Evolutionary conservation across 768 basidiomycete genomes (phyloP), one percentile per base, ranked within the genome.

Genomic region (Rhizopogon vulgaris): DNA sequence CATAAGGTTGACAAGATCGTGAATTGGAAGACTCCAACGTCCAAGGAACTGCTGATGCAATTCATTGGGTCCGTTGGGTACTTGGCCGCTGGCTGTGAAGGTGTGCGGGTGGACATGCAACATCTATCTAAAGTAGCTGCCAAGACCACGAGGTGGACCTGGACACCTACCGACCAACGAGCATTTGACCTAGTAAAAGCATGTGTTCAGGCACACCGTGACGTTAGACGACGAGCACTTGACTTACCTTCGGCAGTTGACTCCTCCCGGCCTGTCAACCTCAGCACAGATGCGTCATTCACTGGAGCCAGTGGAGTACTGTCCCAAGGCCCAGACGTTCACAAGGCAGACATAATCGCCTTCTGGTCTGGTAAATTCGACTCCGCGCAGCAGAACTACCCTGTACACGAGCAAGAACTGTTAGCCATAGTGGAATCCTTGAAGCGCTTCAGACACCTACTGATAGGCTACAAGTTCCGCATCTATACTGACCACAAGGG

Each of bases 1-100:
- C 56, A 72, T 34, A 78, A 77, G 48, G 73, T 78, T 0, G 71
- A 75, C 39, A 56, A 57, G 0, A 60, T 77, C 0, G 7, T 63
- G 1, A 71, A 68, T 15, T 73, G 70, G 70, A 70, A 69, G 38
- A 57, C 56, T 0, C 71, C 71, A 0, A 70, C 68, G 0, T 71
- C 64, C 24, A 60, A 63, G 0, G 70, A 68, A 18, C 55, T 70
- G 17, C 51, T 76, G 0, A 51, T 60, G 0, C 67, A 69, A 0
- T 77, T 77, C 45, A 48, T 69, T 0, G 69, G 71, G 0, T 60
- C 60, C 0, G 60, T 57, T 0, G 57, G 62, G 0, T 72, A 63
- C 60, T 53, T 77, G 0, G 71, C 73, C 0, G 63, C 66, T 42
- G 71, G 73, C 28, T 57, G 69, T 2, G 52, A 57, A 0, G 55